Conservation (phyloP, 306 rosid species). For the Urtica urens region DNA sequence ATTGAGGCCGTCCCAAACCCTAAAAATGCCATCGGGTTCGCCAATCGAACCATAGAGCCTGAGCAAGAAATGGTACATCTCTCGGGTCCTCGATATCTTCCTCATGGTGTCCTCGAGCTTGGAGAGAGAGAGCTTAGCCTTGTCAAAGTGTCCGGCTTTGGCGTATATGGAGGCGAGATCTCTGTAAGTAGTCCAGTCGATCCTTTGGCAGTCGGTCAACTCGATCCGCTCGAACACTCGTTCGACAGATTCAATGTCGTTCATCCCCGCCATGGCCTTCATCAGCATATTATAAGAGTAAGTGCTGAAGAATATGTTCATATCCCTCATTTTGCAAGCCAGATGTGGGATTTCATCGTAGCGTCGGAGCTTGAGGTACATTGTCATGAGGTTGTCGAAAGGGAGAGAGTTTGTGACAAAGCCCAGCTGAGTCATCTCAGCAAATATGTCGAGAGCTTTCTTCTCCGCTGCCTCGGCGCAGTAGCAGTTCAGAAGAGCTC, state of each 20-base stretch:
- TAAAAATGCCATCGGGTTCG: slow-evolving; percentile 44
- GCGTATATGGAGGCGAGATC: slow-evolving; percentile 62
- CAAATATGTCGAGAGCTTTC: slow-evolving; percentile 45
- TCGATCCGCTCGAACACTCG: slow-evolving; percentile 49
- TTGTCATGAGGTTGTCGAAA: slow-evolving; percentile 50
- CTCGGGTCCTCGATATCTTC: slow-evolving; percentile 31
- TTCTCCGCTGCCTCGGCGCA: slow-evolving; percentile 48
- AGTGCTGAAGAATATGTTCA: slow-evolving; percentile 26
- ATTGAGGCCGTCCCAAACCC: slow-evolving; percentile 54
- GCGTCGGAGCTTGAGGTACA: slow-evolving; percentile 49
- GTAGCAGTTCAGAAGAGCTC: slow-evolving; percentile 63
- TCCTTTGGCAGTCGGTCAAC: slow-evolving; percentile 15
- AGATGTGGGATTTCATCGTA: slow-evolving; percentile 39
- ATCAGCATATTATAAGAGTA: slow-evolving; percentile 53
- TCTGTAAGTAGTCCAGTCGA: slow-evolving; percentile 56
- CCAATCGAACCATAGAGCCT: slow-evolving; percentile 54
- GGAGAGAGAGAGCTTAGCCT: slow-evolving; percentile 49
- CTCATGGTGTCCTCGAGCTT: slow-evolving; percentile 34
- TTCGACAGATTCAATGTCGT: slow-evolving; percentile 41
- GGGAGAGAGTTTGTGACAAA: slow-evolving; percentile 28
- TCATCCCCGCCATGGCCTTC: slow-evolving; percentile 42
- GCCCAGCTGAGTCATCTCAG: slow-evolving; percentile 39
- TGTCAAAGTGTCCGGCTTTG: slow-evolving; percentile 44
- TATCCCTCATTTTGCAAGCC: slow-evolving; percentile 46
- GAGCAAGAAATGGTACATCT: slow-evolving; percentile 49